phyloP scores from a whole-genome alignment of 306 rosid genomes.

The Carpinus viminea region DNA sequence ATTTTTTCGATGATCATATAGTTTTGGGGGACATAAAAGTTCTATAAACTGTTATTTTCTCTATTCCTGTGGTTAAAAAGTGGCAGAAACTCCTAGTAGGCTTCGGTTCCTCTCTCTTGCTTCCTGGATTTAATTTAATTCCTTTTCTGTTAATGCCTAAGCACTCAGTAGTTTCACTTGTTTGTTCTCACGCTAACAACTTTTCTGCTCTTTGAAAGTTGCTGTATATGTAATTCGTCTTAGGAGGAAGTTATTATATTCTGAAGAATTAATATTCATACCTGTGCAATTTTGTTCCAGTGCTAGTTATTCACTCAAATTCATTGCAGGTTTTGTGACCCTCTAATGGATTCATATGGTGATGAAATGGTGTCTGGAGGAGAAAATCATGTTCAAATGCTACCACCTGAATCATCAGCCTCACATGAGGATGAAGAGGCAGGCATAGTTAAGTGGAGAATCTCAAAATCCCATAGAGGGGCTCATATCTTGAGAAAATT shows the following conservation, averaged over 20 bases:
- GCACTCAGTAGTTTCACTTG: not conserved
- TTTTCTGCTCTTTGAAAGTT: not conserved
- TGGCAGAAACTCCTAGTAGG: not conserved
- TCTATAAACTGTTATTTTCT: not conserved
- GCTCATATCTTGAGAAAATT: slow-evolving; percentile 67
- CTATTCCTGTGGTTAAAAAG: not conserved
- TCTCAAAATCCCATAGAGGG: slow-evolving; percentile 52
- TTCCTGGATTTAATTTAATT: slow-evolving; percentile 6
- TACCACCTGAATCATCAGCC: slow-evolving; percentile 42
- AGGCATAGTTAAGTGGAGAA: slow-evolving; percentile 69
- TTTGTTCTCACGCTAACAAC: not conserved
- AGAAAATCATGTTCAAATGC: slow-evolving; percentile 40
- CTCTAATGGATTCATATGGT: slow-evolving; percentile 62
- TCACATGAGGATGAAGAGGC: slow-evolving; percentile 48
- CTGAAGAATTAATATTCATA: not conserved
- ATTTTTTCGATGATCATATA: not conserved
- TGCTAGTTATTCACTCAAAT: slow-evolving; percentile 28
- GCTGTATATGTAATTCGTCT: not conserved
- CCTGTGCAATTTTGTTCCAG: not conserved
- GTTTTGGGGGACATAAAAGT: not conserved
- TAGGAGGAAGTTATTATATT: not conserved
- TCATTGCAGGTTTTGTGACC: slow-evolving; percentile 77
- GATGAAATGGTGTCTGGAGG: slow-evolving; percentile 44
- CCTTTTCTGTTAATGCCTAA: not conserved
- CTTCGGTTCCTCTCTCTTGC: not conserved